Base-by-base conservation (phyloP, 2,329 filamentous ascomycete genomes). In the Xylaria sp. region DNA sequence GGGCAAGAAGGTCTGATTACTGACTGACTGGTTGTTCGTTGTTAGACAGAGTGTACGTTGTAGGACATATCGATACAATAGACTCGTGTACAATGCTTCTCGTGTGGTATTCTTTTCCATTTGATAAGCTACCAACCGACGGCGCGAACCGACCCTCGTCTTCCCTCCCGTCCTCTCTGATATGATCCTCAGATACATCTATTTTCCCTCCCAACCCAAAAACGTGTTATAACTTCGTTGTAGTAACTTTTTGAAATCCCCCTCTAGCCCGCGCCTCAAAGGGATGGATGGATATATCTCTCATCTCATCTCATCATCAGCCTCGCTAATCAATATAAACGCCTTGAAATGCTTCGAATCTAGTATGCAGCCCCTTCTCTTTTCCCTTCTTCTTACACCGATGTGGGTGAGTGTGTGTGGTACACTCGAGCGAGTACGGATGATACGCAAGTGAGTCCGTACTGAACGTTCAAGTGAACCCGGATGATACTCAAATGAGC, bases 1-100 rank as follows among this genome's bases (percentile, higher is more conserved):
- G 66, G 85, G 85, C 0, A 85, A 83, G 72, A 83, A 78, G 67
- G 81, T 88, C 13, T 73, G 58, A 63, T 30, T 6, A 30, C 8
- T 13, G 4, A 4, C 3, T 16, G 13, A 3, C n/a, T 46, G 10
- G 3, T 6, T 13, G 42, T 46, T 4, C 23, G 5, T 30, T 46
- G 13, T 42, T 42, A 42, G 37, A 42, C 1, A 42, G 37, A 9
- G 37, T 9, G 37, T 9, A 42, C 3, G 9, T 3, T 2, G 11
- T 6, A 6, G 13, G 13, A 46, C n/a, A n/a, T 46, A 16, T n/a
- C 5, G 11, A 46, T 46, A 13, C 42, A 46, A 13, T 9, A 42
- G 37, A 42, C 37, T 10, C 37, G 37, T 42, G 37, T 42, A 13
- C 23, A 30, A 30, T 30, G 23, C 23, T 5, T 30, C 16, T 16